phyloP scores from a whole-genome alignment of 208 protist genomes.

The Crithidia thermophila region DNA sequence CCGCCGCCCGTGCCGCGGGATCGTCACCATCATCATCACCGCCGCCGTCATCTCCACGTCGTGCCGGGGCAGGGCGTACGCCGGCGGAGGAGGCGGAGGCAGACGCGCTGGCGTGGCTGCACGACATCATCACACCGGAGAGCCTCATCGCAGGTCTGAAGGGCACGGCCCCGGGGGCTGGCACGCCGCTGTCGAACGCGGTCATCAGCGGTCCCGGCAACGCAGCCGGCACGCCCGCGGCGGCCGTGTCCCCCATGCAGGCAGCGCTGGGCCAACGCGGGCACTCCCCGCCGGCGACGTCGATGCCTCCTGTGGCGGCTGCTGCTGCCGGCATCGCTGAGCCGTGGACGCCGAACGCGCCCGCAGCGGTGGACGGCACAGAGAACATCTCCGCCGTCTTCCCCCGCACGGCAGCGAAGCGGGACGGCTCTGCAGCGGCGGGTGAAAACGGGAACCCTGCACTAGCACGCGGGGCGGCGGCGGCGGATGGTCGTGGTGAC shows the following conservation, averaged over 20 bases:
- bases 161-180: slow-evolving; percentile 5
- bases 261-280: slow-evolving; percentile 2
- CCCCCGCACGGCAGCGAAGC: slow-evolving; percentile 26
- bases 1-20: background rate
- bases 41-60: background rate
- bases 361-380: background rate
- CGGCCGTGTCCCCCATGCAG: background rate
- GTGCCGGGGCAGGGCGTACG: background rate
- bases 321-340: background rate
- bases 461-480: too few relatives aligned
- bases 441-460: too few relatives aligned
- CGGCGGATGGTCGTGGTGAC: slow-evolving; percentile 3
- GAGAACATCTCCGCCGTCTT: slow-evolving; percentile 20
- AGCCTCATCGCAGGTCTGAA: slow-evolving; percentile 29
- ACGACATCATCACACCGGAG: slow-evolving; percentile 77
- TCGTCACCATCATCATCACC: background rate
- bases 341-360: slow-evolving; percentile 33
- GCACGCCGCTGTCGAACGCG: background rate
- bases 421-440: too few relatives aligned
- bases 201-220: background rate
- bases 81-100: slow-evolving; percentile 28
- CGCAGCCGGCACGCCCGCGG: background rate
- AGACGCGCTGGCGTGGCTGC: slow-evolving; percentile 84
- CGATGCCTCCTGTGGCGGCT: background rate
- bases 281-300: background rate